These are phyloP conservation scores for Neurospora sp. DNA, from an alignment of 495 filamentous ascomycete genomes.

Conservation along the genomic window DNA sequence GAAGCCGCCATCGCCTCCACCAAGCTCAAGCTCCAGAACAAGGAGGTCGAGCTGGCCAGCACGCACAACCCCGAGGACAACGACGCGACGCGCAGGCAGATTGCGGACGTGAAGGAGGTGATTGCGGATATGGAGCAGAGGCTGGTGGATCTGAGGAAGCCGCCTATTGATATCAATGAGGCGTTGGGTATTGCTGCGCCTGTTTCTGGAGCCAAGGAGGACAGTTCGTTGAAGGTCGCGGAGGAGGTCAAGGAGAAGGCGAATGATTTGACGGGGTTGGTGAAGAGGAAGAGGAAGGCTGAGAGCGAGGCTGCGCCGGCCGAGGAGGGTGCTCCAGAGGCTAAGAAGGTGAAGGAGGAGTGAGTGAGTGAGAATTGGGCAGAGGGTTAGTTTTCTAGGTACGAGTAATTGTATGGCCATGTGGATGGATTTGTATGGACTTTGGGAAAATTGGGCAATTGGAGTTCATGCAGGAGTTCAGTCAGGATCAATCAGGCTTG, in stretches of 20 bases:
- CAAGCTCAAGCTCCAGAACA: conserved; percentile 60
- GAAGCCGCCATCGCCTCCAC: conserved; percentile 76
- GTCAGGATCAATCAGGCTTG: not conserved
- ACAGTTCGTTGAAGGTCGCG: conserved; percentile 46
- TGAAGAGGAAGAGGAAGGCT: conserved; percentile 63
- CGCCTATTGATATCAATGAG: conserved; percentile 53
- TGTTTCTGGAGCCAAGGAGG: conserved; percentile 21
- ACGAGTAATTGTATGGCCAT: not conserved
- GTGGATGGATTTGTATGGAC: not conserved
- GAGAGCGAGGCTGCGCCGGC: conserved; percentile 13
- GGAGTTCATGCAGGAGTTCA: not conserved
- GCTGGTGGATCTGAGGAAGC: conserved; percentile 64
- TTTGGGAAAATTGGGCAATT: not conserved
- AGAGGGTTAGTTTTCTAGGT: not conserved
- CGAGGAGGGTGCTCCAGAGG: conserved; percentile 35
- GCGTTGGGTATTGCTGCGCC: conserved; percentile 37
- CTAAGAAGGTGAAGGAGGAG: conserved; percentile 24
- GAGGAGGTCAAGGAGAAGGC: conserved; percentile 72
- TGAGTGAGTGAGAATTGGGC: not conserved
- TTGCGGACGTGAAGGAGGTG: conserved; percentile 78
- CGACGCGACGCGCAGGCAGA: conserved; percentile 51
- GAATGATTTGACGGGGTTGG: conserved; percentile 77
- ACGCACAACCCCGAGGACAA: conserved; percentile 44
- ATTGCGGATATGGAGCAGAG: conserved; percentile 68
- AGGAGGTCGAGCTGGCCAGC: conserved; percentile 52